Conservation (phyloP, 257 asterid species). For the Capsicum baccatum region DNA sequence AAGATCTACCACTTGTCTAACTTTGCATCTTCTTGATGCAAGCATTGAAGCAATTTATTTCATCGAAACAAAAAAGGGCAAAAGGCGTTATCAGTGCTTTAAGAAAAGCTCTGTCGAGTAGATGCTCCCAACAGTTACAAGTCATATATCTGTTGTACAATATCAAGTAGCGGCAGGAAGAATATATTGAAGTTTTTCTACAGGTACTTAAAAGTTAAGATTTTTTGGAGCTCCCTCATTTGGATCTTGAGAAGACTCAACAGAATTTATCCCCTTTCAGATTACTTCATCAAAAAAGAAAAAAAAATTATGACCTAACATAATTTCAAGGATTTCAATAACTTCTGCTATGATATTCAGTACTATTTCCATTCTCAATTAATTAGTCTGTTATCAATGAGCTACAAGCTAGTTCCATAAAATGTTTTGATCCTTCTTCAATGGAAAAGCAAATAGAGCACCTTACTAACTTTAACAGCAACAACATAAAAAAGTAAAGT, state of each 20-base stretch:
- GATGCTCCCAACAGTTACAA: not conserved
- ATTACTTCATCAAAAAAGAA: not conserved
- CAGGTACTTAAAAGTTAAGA: not conserved
- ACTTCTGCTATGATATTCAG: not conserved
- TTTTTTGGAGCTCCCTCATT: not conserved
- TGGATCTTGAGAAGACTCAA: not conserved
- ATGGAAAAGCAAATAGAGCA: not conserved
- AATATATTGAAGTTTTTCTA: not conserved
- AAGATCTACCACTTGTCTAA: slow-evolving; percentile 2
- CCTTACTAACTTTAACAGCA: not conserved
- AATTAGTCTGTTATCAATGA: not conserved
- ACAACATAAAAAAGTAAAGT: not conserved
- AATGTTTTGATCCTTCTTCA: not conserved
- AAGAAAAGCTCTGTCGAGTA: not conserved
- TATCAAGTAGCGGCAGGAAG: not conserved
- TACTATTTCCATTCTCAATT: not conserved
- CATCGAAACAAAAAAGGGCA: not conserved
- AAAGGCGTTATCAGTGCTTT: not conserved
- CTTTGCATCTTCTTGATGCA: not conserved
- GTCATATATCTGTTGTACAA: not conserved
- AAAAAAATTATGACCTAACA: not conserved
- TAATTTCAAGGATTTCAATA: not conserved
- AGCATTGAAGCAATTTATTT: not conserved
- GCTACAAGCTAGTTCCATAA: not conserved
- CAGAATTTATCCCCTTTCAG: not conserved